Evolutionary conservation across 306 rosid species (phyloP), one percentile per base, ranked within the genome.

Genomic region (Fagus sylvatica): DNA sequence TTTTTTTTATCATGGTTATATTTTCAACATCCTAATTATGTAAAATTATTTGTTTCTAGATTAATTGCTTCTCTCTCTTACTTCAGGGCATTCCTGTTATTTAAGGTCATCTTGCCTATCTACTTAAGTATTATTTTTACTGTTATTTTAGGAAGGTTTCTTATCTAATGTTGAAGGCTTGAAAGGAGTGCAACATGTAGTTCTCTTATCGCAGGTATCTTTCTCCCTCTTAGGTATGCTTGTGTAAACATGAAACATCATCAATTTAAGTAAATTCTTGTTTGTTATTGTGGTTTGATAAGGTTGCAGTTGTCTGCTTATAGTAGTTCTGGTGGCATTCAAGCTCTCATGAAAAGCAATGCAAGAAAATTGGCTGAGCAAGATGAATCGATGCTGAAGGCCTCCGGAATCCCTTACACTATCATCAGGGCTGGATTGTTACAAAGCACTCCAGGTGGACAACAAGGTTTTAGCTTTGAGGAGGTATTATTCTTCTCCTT

Each of bases 241-340:
- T n/a, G 5, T 41, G 64, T 72, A 37, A 40, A 13, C 32, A 54
- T 19, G 46, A 64, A 62, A 41, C 53, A 39, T 69, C 12, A 51
- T 15, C 41, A 15, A 12, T 28, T 11, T 3, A 64, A 64, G 32
- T 64, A 48, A 51, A 51, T 57, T 11, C 40, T 51, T 76, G 62
- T 86, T 74, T 4, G 42, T 72, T 81, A 62, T 62, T 79, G 76
- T 83, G 87, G 84, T 83, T 87, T 88, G 82, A 92, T 89, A 82
- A 89, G 86, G 84, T 84, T 79, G 85, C 98, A 95, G 98, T 86
- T 95, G 88, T 95, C 96, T 86, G 93, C 83, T 76, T 92, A 87
- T 89, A 89, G 90, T 81, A 86, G 93, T 82, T 88, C 85, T 60
- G 62, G 86, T 71, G 98, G 98, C 66, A 76, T 92, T 81, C 90